Evolutionary conservation across 345 rosid genomes (phyloP), one percentile per base, ranked within the genome.

Genomic region (Linum tenue): DNA sequence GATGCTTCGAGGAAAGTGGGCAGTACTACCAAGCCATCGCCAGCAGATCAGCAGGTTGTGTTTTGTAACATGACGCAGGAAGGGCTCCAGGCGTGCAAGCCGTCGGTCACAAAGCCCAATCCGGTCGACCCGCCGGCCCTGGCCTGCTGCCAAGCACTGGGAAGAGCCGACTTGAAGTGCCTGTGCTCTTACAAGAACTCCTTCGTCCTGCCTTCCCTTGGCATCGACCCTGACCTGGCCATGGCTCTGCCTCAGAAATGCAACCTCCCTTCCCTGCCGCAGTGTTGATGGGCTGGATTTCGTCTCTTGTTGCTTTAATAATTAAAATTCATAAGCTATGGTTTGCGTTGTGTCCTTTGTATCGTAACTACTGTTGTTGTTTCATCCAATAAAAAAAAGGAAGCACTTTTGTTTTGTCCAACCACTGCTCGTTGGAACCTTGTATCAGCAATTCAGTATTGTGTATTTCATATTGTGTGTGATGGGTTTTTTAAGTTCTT

Each of bases 221-320:
- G 94, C 42, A 84, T 91, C 68, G 91, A 88, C 71, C 87, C 91
- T 11, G 62, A 51, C 3, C 91, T 91, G 5, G 96, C 88, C 53
- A 14, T 74, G 78, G 82, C 51, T 7, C 78, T 88, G 50, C 88
- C 91, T 14, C 9, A 76, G 31, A 82, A 84, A 69, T 84, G 89
- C 69, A 67, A 59, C 51, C 75, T 79, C 6, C 60, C 80, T 43
- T 35, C 70, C 62, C 82, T 85, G 0, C 37, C 75, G 1, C 38
- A 58, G 39, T 80, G 84, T 70, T 74, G 56, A 64, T 22, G 31
- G 31, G 31, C 31, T 22, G 31, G 0, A 22, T 22, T 22, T 22
- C 31, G 31, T 22, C 31, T 22, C 31, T 22, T 22, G 31, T 22
- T 22, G 31, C 31, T 22, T 22, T 22, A 22, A 22, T 22, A 22